Base-by-base conservation (phyloP, 164 flowering plant genomes). In the Sedum album region DNA sequence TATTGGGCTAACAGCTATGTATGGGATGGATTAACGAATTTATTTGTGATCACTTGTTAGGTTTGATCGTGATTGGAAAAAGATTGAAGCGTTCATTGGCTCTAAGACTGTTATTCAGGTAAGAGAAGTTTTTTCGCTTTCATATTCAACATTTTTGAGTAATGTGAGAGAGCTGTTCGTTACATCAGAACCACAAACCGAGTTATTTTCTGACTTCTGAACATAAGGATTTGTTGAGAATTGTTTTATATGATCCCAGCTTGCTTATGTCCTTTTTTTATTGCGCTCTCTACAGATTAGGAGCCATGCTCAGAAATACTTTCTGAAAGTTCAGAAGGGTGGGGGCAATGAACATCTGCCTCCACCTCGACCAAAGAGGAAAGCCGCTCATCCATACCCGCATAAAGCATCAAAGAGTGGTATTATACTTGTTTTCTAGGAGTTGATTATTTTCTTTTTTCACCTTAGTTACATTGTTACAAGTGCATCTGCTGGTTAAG, bases 261-360 rank as follows among this genome's bases (percentile, higher is more conserved):
- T 0, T 38, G 10, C 41, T 6, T 38, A 38, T 6, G 41, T 10
- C 15, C 15, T 41, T 11, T 41, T 41, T 7, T 7, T 41, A 11
- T 7, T 41, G 15, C 11, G 46, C n/a, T 61, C 65, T 25, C 20
- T 61, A 14, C 82, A 90, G 98, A 90, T 93, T 31, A 72, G 97
- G 6, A 93, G 98, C 76, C 98, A 93, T 80, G 97, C 98, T 23
- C 98, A 90, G 73, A 93, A 90, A 61, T 93, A 93, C 80, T 93
- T 93, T 75, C 67, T 90, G 78, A 93, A 90, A 80, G 97, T 89
- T 72, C 98, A 93, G 72, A 93, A 89, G 80, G 89, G 84, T 80
- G 96, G 98, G 67, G 78, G 89, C 65, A 68, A 74, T 49, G 97
- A 87, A 35, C 98, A 93, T 79, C 93, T 93, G 23, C 98, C 98